phyloP scores from a whole-genome alignment of 2,329 filamentous ascomycete species.

The Botryotinia calthae region DNA sequence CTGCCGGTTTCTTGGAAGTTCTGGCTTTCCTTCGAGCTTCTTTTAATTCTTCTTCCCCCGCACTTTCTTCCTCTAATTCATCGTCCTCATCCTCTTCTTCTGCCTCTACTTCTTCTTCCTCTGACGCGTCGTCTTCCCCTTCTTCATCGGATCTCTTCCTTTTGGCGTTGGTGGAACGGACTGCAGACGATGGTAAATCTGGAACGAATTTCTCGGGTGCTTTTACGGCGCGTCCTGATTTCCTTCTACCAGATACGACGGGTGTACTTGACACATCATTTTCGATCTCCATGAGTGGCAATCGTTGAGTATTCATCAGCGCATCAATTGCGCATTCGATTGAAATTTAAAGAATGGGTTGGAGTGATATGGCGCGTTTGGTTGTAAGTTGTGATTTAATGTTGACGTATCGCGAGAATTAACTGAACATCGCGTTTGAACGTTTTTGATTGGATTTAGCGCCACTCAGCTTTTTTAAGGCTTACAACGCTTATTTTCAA shows the following conservation, averaged over 20 bases:
- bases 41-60: slow-evolving; percentile 48
- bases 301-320: slow-evolving; percentile 44
- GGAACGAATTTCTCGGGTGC: slow-evolving; percentile 59
- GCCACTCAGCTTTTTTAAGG: slow-evolving; percentile 9
- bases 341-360: background rate
- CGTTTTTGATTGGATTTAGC: slow-evolving; percentile 19
- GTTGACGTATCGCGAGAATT: slow-evolving; percentile 13
- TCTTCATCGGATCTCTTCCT: slow-evolving; percentile 53
- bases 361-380: background rate
- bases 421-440: slow-evolving; percentile 18
- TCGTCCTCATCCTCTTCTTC: slow-evolving; percentile 44
- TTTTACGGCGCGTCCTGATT: slow-evolving; percentile 66
- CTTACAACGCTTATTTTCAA: background rate
- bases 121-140: slow-evolving; percentile 49
- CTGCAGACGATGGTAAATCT: slow-evolving; percentile 43
- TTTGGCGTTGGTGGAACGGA: slow-evolving; percentile 47
- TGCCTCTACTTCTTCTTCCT: slow-evolving; percentile 49
- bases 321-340: slow-evolving; percentile 27
- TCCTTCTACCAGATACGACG: slow-evolving; percentile 54
- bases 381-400: slow-evolving; percentile 9
- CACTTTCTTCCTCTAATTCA: slow-evolving; percentile 44
- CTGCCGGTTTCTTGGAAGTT: slow-evolving; percentile 54
- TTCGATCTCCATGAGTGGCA: slow-evolving; percentile 52
- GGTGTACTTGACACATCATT: slow-evolving; percentile 55
- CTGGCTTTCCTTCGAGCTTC: slow-evolving; percentile 40